Evolutionary conservation across 2,329 filamentous ascomycete genomes (phyloP).

Genomic region (Diplocarpon mali): DNA sequence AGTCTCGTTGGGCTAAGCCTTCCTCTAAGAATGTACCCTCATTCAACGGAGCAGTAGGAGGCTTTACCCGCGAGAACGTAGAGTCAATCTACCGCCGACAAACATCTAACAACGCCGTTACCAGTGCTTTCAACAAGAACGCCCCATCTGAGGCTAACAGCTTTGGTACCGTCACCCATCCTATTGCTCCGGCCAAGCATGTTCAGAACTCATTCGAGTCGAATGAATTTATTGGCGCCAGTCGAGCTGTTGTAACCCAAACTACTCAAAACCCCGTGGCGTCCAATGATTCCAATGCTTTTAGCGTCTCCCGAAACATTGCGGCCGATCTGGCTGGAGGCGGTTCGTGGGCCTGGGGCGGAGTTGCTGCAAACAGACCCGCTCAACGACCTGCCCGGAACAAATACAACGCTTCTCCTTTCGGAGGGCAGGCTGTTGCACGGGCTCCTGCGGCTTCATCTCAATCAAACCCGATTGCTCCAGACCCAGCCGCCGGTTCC

Average conservation of each 20-base stretch:
- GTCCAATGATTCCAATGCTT: neutral
- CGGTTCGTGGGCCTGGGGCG: neutral
- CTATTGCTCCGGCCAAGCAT: neutral
- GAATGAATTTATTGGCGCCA: too few relatives aligned
- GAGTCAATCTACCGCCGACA: neutral
- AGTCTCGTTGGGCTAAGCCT: neutral
- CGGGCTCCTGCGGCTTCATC: neutral
- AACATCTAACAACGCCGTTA: neutral
- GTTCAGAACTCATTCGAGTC: too few relatives aligned
- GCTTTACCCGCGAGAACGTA: neutral
- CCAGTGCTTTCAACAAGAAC: neutral
- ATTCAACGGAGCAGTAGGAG: too few relatives aligned
- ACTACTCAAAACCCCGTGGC: neutral
- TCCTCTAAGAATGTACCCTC: neutral
- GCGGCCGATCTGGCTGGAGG: neutral
- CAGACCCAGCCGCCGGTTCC: neutral
- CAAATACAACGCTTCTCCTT: neutral
- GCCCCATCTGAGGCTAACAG: neutral
- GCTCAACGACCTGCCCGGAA: neutral
- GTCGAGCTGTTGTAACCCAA: neutral
- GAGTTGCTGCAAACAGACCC: neutral
- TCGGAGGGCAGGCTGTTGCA: neutral
- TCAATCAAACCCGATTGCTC: neutral
- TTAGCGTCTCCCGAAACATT: neutral
- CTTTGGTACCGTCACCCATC: neutral